Base-by-base conservation (phyloP, 2,329 filamentous ascomycete genomes). In the Aspergillus carbonarius region DNA sequence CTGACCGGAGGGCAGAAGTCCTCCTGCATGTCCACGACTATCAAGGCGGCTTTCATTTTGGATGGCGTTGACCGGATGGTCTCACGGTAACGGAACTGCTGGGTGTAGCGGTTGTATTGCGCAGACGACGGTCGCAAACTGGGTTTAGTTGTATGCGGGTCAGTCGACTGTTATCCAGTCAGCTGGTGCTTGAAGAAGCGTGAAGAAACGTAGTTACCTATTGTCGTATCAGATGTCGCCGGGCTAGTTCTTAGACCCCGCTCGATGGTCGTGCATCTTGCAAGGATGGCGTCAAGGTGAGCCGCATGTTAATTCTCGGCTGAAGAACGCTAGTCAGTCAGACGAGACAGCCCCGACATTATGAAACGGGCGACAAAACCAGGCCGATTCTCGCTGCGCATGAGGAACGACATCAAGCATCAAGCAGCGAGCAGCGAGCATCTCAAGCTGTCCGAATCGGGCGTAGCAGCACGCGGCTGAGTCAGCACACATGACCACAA, bases 1-100 rank as follows among this genome's bases (percentile, higher is more conserved):
- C 88, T 78, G 78, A 95, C 92, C 12, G 93, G 92, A 59, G 91
- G 90, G 74, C 92, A 96, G 75, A 97, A 98, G 79, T 98, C 93
- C 75, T 97, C 89, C 76, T 98, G 95, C 70, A 96, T 83, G 75
- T 97, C 93, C 54, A 96, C 88, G 10, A 96, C 83, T 49, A 96
- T 75, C 37, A 89, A 75, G n/a, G 86, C 86, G 46, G 85, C 82
- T 52, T 50, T 65, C 64, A 66, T 68, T 23, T 54, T 61, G 57
- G 50, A 20, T 27, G 8, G 35, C 10, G n/a, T 18, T 39, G 13
- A 9, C 13, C 13, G 18, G 47, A 49, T 53, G 20, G 10, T 5
- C 1, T n/a, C 10, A 23, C 23, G 9, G 25, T 27, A 5, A 17
- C 10, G 1, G 7, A 17, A 1, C n/a, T 27, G 27, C 2, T 30